Evolutionary conservation across 177 flowering plant genomes (phyloP).

Genomic region (Vitis hybrid): DNA sequence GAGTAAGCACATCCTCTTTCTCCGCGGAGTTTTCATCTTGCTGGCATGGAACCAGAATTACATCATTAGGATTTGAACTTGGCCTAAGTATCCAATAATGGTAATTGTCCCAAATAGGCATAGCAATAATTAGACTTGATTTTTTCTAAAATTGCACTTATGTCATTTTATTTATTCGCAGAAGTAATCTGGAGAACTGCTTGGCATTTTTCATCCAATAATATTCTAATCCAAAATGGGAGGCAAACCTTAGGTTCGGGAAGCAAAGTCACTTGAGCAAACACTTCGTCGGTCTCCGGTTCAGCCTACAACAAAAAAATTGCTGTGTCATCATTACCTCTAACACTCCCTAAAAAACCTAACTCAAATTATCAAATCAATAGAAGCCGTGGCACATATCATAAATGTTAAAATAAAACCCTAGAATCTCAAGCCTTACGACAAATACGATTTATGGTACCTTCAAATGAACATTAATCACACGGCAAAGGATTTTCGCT

Average conservation of each 20-base stretch:
- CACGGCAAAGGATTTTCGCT: conserved; percentile 86
- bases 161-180: too few relatives aligned
- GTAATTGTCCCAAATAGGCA: too few relatives aligned
- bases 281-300: conserved; percentile 93
- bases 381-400: too few relatives aligned
- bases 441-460: conserved; percentile 26
- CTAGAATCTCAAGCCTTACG: not conserved
- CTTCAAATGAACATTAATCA: conserved; percentile 76
- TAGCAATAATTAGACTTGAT: too few relatives aligned
- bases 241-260: conserved; percentile 61
- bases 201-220: too few relatives aligned
- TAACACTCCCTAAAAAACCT: too few relatives aligned
- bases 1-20: conserved; percentile 55
- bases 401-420: conserved; percentile 2
- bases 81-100: too few relatives aligned
- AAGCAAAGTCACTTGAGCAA: conserved; percentile 80
- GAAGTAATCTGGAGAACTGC: too few relatives aligned
- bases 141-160: too few relatives aligned
- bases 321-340: too few relatives aligned
- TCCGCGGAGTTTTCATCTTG: conserved; percentile 67
- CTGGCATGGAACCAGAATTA: conserved; percentile 28
- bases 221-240: not conserved
- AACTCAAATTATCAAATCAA: too few relatives aligned
- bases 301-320: conserved; percentile 59
- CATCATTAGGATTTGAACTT: too few relatives aligned